Base-by-base conservation (phyloP, 169 alveolate genomes). In the Plasmodium gaboni region DNA sequence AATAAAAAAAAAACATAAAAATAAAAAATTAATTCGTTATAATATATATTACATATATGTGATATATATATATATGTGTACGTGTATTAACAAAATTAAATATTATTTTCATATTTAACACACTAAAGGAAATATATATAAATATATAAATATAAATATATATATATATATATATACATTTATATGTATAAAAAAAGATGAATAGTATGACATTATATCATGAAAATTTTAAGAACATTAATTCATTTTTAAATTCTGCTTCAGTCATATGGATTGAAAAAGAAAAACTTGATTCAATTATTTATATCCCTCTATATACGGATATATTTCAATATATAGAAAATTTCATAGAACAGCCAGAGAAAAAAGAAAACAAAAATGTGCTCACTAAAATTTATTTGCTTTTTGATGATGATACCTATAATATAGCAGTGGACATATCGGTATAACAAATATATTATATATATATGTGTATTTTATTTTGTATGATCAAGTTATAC, bases 261-360 rank as follows among this genome's bases (percentile, higher is more conserved):
- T 68, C 91, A 15, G 64, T 83, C 32, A 55, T 83, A 68, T 83
- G 91, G 91, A 59, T 83, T 46, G 91, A 83, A 38, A 70, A 69
- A 19, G 91, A 83, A 55, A 83, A 83, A 68, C 46, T 83, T 55
- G 80, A 70, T 69, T 83, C 91, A 6, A 17, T 68, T 22, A 70
- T 83, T 55, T 51, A 67, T 63, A 67, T 83, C 13, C 91, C 91
- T 15, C 32, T 83, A 32, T 83, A 83, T 22, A 22, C 85, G 19
- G 69, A 83, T 63, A 13, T 83, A 65, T 83, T 73, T 7, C 53
- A 51, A 48, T 83, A 83, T 32, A n/a, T 83, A 28, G 57, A 60
- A 53, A 76, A 78, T 51, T 78, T 78, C 57, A 65, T 19, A 46
- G 53, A 46, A 78, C 15, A 78, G 24, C 78, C 89, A 8, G 19